Conservation (phyloP, 805 yeast genomes). For the Maudiozyma turicensis region DNA sequence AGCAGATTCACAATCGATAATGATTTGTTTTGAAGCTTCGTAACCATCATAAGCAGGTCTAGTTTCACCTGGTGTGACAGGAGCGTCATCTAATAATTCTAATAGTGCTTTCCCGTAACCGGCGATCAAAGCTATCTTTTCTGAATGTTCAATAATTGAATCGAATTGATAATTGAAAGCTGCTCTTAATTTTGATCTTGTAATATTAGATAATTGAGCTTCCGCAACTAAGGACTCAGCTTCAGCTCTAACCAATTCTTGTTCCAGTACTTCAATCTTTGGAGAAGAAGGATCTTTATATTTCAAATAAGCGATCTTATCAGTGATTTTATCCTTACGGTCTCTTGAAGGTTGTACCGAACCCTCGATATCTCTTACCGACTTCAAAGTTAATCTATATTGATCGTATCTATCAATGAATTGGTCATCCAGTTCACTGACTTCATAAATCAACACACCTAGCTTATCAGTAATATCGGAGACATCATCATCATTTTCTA, state of each 20-base stretch:
- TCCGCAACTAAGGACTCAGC: conserved; percentile 88
- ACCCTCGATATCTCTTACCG: conserved; percentile 75
- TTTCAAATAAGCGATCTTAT: conserved; percentile 73
- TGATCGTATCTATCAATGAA: conserved; percentile 81
- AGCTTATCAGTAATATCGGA: conserved; percentile 80
- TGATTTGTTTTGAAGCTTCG: conserved; percentile 81
- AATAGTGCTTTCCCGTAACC: conserved; percentile 83
- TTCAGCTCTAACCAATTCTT: conserved; percentile 84
- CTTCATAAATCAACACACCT: conserved; percentile 73
- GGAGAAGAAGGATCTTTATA: conserved; percentile 79
- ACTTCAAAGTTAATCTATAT: conserved; percentile 72
- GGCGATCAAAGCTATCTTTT: conserved; percentile 76
- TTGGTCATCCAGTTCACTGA: conserved; percentile 81
- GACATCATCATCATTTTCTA: conserved; percentile 76
- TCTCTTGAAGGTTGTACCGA: conserved; percentile 85
- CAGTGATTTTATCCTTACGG: conserved; percentile 76
- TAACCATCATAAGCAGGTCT: conserved; percentile 85
- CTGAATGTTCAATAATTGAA: conserved; percentile 76
- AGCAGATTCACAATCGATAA: conserved; percentile 77
- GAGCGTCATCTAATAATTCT: conserved; percentile 73
- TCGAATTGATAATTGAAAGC: conserved; percentile 80
- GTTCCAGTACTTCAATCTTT: conserved; percentile 72
- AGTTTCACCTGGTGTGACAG: conserved; percentile 88
- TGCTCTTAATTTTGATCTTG: conserved; percentile 78
- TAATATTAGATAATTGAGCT: conserved; percentile 81